Evolutionary conservation across 2,329 filamentous ascomycete genomes (phyloP).

Genomic region (Colletotrichum sojae): DNA sequence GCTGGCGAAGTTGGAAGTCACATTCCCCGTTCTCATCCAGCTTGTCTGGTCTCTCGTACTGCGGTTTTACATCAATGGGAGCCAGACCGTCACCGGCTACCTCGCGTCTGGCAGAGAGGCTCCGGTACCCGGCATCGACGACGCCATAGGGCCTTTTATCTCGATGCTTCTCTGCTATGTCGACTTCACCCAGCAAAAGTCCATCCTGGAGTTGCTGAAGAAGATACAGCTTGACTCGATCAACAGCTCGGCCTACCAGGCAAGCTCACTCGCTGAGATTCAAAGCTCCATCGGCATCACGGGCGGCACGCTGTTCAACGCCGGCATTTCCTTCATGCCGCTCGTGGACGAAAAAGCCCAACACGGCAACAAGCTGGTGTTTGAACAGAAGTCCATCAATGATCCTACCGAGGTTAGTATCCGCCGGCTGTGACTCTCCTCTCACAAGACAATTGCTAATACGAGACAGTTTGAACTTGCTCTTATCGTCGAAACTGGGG

Average conservation of each 20-base stretch:
- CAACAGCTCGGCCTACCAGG: constrained; percentile 62
- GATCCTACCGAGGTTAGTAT: constrained; percentile 13
- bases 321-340: constrained; percentile 47
- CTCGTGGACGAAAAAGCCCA: constrained; percentile 39
- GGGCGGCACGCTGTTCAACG: constrained; percentile 49
- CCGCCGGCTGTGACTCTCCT: neutral
- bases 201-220: constrained; percentile 58
- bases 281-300: constrained; percentile 51
- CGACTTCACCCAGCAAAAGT: constrained; percentile 59
- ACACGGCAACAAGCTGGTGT: constrained; percentile 40
- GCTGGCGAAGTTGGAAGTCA: constrained; percentile 58
- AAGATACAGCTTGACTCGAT: constrained; percentile 62
- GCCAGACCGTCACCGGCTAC: constrained; percentile 68
- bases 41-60: constrained; percentile 67
- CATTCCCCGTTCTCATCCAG: constrained; percentile 64
- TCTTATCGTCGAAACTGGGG: constrained; percentile 19
- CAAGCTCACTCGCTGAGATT: constrained; percentile 63
- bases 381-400: constrained; percentile 2
- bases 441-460: neutral
- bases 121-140: constrained; percentile 61
- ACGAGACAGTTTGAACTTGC: constrained; percentile 12
- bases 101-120: constrained; percentile 67
- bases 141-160: constrained; percentile 66
- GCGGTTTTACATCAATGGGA: constrained; percentile 59
- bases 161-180: constrained; percentile 60